Evolutionary conservation across 2,329 filamentous ascomycete species (phyloP).

Genomic region (Alternaria dauci): DNA sequence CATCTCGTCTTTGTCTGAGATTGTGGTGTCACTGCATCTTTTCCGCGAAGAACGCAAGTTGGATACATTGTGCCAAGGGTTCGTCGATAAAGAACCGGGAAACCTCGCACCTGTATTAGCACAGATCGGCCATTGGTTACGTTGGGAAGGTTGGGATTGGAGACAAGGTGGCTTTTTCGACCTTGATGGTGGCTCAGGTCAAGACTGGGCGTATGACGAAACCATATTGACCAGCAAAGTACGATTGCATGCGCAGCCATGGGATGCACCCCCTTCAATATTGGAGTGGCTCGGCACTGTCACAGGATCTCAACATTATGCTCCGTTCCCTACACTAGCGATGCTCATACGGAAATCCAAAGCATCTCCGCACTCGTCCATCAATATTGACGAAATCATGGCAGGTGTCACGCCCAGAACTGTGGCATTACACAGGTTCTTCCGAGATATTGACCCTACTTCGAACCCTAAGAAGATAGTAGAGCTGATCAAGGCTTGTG

Average conservation of each 20-base stretch:
- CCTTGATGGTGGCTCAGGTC: slow-evolving; percentile 65
- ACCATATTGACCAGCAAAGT: slow-evolving; percentile 47
- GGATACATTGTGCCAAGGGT: slow-evolving; percentile 65
- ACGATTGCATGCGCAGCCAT: slow-evolving; percentile 44
- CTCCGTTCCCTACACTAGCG: slow-evolving; percentile 50
- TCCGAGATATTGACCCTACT: slow-evolving; percentile 58
- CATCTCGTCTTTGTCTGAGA: slow-evolving; percentile 68
- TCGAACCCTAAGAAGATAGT: slow-evolving; percentile 68
- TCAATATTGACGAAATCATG: slow-evolving; percentile 48
- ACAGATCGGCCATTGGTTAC: slow-evolving; percentile 83
- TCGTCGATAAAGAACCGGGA: slow-evolving; percentile 55
- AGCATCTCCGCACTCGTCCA: slow-evolving; percentile 48
- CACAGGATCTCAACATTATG: slow-evolving; percentile 39
- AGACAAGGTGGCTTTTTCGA: slow-evolving; percentile 64
- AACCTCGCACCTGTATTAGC: slow-evolving; percentile 76
- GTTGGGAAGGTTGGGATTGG: slow-evolving; percentile 71
- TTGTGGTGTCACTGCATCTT: slow-evolving; percentile 80
- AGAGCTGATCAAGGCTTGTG: slow-evolving; percentile 75
- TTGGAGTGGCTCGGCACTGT: slow-evolving; percentile 59
- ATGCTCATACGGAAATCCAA: slow-evolving; percentile 49
- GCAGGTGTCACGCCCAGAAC: slow-evolving; percentile 61
- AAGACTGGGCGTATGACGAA: slow-evolving; percentile 65
- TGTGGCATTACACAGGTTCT: slow-evolving; percentile 73
- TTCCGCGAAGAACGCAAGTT: slow-evolving; percentile 91
- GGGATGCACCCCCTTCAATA: slow-evolving; percentile 64